phyloP scores from a whole-genome alignment of 2,329 filamentous ascomycete species.

The Colletotrichum siamense region DNA sequence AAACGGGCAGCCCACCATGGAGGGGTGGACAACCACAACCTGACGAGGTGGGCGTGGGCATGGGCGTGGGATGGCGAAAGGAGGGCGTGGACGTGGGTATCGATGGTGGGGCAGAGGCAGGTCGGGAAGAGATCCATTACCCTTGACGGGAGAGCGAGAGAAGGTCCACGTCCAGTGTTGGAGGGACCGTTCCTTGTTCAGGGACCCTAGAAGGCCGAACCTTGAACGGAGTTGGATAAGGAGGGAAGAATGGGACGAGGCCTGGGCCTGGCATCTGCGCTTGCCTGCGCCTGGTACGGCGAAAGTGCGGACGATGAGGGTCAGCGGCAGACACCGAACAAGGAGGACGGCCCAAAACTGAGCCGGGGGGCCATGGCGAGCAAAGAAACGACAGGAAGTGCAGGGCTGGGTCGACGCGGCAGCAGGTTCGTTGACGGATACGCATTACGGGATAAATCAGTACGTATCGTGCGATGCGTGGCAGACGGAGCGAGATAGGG shows the following conservation, averaged over 20 bases:
- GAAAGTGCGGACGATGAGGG: slow-evolving; percentile 2
- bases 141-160: background rate
- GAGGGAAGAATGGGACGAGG: slow-evolving; percentile 9
- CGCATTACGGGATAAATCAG: background rate
- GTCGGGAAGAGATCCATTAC: background rate
- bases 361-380: background rate
- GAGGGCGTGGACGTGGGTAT: background rate
- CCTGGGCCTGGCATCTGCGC: background rate
- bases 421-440: background rate
- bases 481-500: background rate
- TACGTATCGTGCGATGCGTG: background rate
- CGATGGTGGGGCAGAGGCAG: slow-evolving; percentile 1
- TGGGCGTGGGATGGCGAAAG: background rate
- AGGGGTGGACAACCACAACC: background rate
- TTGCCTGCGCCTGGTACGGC: background rate
- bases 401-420: slow-evolving; percentile 1
- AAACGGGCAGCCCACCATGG: slow-evolving; percentile 15
- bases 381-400: background rate
- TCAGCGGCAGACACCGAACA: slow-evolving; percentile 11
- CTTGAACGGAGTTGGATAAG: slow-evolving; percentile 18
- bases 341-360: slow-evolving; percentile 12
- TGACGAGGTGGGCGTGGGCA: background rate
- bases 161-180: background rate
- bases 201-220: slow-evolving; percentile 9
- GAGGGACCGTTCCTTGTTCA: slow-evolving; percentile 17